Evolutionary conservation across 257 asterid species (phyloP).

Genomic region (Rubia yunnanensis): DNA sequence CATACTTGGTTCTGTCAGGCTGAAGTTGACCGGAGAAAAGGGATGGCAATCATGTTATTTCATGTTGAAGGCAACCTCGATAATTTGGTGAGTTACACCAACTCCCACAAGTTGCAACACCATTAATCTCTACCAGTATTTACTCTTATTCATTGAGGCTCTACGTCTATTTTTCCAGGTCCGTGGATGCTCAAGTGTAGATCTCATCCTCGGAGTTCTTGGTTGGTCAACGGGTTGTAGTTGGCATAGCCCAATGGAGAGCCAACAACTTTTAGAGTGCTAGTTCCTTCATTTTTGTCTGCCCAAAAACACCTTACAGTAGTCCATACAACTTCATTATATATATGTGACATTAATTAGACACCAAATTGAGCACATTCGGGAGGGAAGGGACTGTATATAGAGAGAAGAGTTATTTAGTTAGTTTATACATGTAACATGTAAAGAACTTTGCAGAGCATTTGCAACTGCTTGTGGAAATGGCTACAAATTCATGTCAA

Average conservation of each 20-base stretch:
- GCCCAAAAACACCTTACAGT: conserved; percentile 12
- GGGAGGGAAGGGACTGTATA: conserved; percentile 36
- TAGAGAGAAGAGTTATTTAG: conserved; percentile 32
- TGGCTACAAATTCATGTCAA: neutral
- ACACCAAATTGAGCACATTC: conserved; percentile 20
- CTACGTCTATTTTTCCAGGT: conserved; percentile 30
- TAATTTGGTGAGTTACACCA: conserved; percentile 47
- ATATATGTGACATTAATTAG: conserved; percentile 17
- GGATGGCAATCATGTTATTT: conserved; percentile 74
- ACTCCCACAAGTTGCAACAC: neutral
- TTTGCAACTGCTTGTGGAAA: neutral
- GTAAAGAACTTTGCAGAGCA: conserved; percentile 31
- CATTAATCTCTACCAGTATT: neutral
- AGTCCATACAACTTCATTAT: neutral
- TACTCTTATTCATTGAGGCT: neutral
- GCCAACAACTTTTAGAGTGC: conserved; percentile 50
- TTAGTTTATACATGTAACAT: conserved; percentile 38
- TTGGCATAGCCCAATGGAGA: conserved; percentile 50
- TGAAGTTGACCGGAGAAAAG: conserved; percentile 60
- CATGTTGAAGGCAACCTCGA: conserved; percentile 71
- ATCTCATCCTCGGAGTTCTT: conserved; percentile 67
- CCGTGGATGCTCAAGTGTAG: conserved; percentile 58
- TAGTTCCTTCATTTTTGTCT: conserved; percentile 24
- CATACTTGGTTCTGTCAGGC: conserved; percentile 40
- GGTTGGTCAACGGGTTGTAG: conserved; percentile 97